Base-by-base conservation (phyloP, 1,284 basidiomycete genomes). In the Leucoagaricus sp. region DNA sequence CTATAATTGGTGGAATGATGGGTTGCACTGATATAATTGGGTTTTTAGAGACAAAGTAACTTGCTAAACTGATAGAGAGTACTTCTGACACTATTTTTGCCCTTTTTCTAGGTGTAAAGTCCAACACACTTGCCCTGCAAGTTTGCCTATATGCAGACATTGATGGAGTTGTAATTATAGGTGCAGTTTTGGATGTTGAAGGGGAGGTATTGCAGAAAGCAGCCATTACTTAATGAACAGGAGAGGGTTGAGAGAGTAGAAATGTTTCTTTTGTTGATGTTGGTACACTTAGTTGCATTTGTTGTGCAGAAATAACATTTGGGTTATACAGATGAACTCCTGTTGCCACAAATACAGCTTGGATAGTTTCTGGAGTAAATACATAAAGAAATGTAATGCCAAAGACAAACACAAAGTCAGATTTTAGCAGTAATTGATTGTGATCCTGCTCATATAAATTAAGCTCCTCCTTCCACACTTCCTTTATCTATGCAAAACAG, bases 271-370 rank as follows among this genome's bases (percentile, higher is more conserved):
- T 60, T 4, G 60, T 44, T 28, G 69, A 70, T 13, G 64, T 64
- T 7, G 61, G 49, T 23, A 59, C 21, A 19, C 57, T 61, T 6
- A 69, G 69, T 50, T 64, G 65, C 62, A 68, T 64, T 53, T 68
- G 63, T n/a, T 58, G 49, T 3, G 59, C 49, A 3, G 55, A 59
- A 49, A 71, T 70, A 7, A 64, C 63, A 36, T 58, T 46, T 1
- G 58, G 63, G 51, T 68, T 57, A 50, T 66, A 74, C n/a, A 69
- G 72, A 49, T 65, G 52, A 19, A 75, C 57, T 7, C 71, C 71
- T 4, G 70, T 74, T 4, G 56, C 64, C 25, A 44, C 19, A 54
- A 74, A 75, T 1, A 72, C 66, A 12, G 63, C 54, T 21, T 59
- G 48, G 25, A 67, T 53, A 4, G 49, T 67, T 10, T 60, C 60